A percentile compares a stretch with the other conserved stretches of the same genome.
Evolutionary conservation across 2,329 filamentous ascomycete species (phyloP).

Genomic region (Tolypocladium ophioglossoides): DNA sequence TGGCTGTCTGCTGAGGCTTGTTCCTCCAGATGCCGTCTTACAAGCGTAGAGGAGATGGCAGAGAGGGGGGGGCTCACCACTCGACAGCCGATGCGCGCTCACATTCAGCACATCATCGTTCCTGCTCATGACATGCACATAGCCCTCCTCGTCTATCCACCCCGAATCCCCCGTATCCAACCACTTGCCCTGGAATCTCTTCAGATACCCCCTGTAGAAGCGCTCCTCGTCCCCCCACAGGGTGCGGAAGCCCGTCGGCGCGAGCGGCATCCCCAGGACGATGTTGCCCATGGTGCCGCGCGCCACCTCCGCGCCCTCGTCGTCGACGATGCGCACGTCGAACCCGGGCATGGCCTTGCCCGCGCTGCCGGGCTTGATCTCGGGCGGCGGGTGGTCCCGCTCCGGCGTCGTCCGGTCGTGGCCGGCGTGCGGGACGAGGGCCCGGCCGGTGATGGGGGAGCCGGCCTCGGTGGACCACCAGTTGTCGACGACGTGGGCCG

Average conservation of each 20-base stretch:
- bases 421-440: slow-evolving; percentile 47
- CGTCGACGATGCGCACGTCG: slow-evolving; percentile 75
- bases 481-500: slow-evolving; percentile 47
- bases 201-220: slow-evolving; percentile 78
- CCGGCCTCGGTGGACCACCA: slow-evolving; percentile 53
- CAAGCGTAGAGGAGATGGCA: too few species aligned
- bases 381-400: slow-evolving; percentile 30
- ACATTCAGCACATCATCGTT: slow-evolving; percentile 90
- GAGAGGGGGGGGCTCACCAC: slow-evolving; percentile 50
- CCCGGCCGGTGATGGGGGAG: slow-evolving; percentile 47
- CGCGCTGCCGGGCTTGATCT: slow-evolving; percentile 73
- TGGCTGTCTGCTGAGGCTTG: too few species aligned
- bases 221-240: slow-evolving; percentile 78
- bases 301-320: slow-evolving; percentile 62
- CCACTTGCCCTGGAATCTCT: slow-evolving; percentile 72
- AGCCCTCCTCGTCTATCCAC: slow-evolving; percentile 66
- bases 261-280: slow-evolving; percentile 70
- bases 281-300: slow-evolving; percentile 81
- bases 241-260: slow-evolving; percentile 76
- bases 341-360: slow-evolving; percentile 90
- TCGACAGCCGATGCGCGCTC: slow-evolving; percentile 84
- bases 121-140: slow-evolving; percentile 53
- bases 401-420: slow-evolving; percentile 35
- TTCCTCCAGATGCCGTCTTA: too few species aligned
- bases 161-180: slow-evolving; percentile 88